These are phyloP conservation scores for Scedosporium dehoogii DNA, from an alignment of 2,329 filamentous ascomycete genomes.

Conservation along the genomic window DNA sequence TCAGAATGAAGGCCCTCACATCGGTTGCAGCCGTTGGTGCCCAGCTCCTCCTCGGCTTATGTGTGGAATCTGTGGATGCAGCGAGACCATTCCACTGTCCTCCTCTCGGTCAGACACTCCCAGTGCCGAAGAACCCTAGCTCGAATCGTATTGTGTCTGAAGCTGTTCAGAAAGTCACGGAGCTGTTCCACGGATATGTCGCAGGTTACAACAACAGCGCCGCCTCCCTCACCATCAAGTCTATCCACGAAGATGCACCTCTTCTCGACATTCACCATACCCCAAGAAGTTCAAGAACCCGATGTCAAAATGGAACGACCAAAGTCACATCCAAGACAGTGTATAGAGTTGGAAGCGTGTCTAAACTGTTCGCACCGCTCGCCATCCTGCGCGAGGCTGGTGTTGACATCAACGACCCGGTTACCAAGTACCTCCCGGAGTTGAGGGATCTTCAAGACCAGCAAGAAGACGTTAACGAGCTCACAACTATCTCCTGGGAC, in stretches of 20 bases:
- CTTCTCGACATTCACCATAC: constrained; percentile 32
- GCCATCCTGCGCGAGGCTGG: constrained; percentile 18
- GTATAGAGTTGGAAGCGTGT: constrained; percentile 23
- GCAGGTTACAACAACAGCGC: constrained; percentile 20
- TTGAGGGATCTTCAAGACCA: constrained; percentile 15
- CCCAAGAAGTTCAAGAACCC: constrained; percentile 22
- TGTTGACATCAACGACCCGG: constrained; percentile 27
- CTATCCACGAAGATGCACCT: constrained; percentile 26
- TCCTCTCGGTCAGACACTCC: constrained; percentile 31
- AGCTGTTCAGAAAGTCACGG: constrained; percentile 11
- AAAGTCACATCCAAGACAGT: constrained; percentile 21
- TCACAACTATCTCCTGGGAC: constrained; percentile 18
- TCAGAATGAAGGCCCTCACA: background rate
- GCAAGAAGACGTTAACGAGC: constrained; percentile 18
- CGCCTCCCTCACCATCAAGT: constrained; percentile 29
- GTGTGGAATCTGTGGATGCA: constrained; percentile 19
- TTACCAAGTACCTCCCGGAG: constrained; percentile 35
- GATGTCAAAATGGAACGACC: background rate
- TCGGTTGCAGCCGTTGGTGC: constrained; percentile 6
- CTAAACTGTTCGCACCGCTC: constrained; percentile 24
- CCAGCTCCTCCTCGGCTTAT: constrained; percentile 10
- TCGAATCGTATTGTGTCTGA: constrained; percentile 18
- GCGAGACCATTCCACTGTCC: constrained; percentile 18
- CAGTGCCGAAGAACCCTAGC: constrained; percentile 23
- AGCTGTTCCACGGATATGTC: constrained; percentile 11